Percentiles rank a stretch among this genome's conserved stretches.
Conservation (phyloP, 1,284 basidiomycete species). For the Cryptococcus amylolentus region DNA sequence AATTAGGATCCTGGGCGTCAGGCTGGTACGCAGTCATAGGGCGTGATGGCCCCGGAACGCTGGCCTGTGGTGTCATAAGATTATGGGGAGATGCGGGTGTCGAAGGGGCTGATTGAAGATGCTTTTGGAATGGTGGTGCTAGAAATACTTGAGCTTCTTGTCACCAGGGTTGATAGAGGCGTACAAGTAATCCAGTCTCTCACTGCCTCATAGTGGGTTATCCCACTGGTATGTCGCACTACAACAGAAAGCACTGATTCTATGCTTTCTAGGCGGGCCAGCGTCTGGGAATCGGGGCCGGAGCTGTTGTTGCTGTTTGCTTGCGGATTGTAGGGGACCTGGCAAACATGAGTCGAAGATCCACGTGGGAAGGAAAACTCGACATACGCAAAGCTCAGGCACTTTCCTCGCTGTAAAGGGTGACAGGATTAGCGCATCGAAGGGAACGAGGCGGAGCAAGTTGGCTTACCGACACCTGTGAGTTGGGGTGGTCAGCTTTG, state of each 20-base stretch:
- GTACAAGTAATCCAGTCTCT: constrained; percentile 41
- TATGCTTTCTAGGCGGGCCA: constrained; percentile 36
- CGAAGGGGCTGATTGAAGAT: constrained; percentile 25
- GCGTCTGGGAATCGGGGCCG: constrained; percentile 35
- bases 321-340: constrained; percentile 48
- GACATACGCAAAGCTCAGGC: constrained; percentile 48
- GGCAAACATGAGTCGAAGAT: background rate
- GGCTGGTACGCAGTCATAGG: background rate
- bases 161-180: constrained; percentile 2
- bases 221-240: constrained; percentile 38
- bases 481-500: constrained; percentile 4
- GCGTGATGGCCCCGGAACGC: constrained; percentile 6
- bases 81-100: constrained; percentile 30
- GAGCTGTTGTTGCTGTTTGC: constrained; percentile 16
- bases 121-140: constrained; percentile 28
- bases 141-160: background rate
- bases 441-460: background rate
- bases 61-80: constrained; percentile 6
- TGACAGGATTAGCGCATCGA: background rate
- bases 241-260: constrained; percentile 42
- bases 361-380: background rate
- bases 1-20: background rate
- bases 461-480: constrained; percentile 26
- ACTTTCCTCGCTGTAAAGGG: constrained; percentile 43
- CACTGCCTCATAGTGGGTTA: constrained; percentile 37